These are phyloP conservation scores for Crithidia mellificae DNA, from an alignment of 208 protist species.

Conservation along the genomic window DNA sequence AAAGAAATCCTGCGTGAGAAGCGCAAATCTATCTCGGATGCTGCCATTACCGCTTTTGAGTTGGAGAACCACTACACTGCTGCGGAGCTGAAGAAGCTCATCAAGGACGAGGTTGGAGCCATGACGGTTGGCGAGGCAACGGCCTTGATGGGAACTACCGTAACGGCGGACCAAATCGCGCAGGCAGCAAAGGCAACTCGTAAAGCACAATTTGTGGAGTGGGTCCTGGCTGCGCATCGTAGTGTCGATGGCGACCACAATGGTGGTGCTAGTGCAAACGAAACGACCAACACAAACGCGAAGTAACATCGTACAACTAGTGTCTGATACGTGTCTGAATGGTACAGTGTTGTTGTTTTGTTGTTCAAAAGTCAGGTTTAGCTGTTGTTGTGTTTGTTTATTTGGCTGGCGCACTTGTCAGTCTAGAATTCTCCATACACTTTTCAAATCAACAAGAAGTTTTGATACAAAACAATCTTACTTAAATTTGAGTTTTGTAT, in stretches of 20 bases:
- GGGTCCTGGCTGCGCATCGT: constrained; percentile 17
- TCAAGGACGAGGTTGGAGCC: constrained; percentile 36
- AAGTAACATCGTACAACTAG: too few relatives aligned
- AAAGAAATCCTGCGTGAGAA: constrained; percentile 51
- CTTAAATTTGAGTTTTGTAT: too few relatives aligned
- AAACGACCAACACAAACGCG: not conserved
- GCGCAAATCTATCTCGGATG: constrained; percentile 49
- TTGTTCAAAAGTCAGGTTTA: too few relatives aligned
- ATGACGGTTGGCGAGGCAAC: constrained; percentile 18
- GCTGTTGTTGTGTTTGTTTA: not conserved
- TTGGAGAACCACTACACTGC: constrained; percentile 80
- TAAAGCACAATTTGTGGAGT: constrained; percentile 33
- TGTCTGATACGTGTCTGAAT: too few relatives aligned
- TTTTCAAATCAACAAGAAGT: not conserved
- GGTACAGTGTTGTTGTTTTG: not conserved
- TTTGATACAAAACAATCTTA: too few relatives aligned
- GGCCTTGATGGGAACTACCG: constrained; percentile 1
- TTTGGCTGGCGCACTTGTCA: too few relatives aligned
- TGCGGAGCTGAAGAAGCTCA: constrained; percentile 52
- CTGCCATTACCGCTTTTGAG: constrained; percentile 73
- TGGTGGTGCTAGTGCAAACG: not conserved
- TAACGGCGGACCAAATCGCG: constrained; percentile 13
- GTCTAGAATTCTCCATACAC: constrained; percentile 1
- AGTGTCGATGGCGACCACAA: too few relatives aligned
- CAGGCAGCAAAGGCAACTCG: constrained; percentile 24